Evolutionary conservation across 202 grass and related monocot species (phyloP).

Genomic region (Panicum hallii): DNA sequence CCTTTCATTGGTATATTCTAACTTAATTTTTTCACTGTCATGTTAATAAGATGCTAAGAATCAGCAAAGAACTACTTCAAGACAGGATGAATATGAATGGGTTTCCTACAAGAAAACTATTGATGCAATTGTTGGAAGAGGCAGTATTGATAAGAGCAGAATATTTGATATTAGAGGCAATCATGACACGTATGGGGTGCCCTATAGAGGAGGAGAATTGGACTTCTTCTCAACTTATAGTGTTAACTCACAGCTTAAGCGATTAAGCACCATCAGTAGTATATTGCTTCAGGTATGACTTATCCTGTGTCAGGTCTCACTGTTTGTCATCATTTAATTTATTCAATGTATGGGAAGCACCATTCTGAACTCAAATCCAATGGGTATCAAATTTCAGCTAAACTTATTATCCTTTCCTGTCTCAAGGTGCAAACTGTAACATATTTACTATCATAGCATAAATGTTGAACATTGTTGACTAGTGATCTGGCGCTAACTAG

Average conservation of each 20-base stretch:
- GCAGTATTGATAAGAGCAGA: constrained; percentile 64
- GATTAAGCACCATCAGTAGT: constrained; percentile 65
- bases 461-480: constrained; percentile 25
- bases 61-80: constrained; percentile 65
- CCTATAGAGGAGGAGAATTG: constrained; percentile 64
- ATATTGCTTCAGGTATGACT: constrained; percentile 85
- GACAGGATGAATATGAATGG: constrained; percentile 85
- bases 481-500: constrained; percentile 13
- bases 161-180: constrained; percentile 99
- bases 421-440: constrained; percentile 21
- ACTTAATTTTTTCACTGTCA: constrained; percentile 22
- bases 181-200: constrained; percentile 96
- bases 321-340: constrained; percentile 25
- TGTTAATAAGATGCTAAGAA: constrained; percentile 82
- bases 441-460: constrained; percentile 40
- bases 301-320: background rate
- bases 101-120: constrained; percentile 67
- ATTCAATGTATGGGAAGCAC: background rate
- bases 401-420: background rate
- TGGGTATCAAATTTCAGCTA: background rate
- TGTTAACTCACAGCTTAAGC: constrained; percentile 67
- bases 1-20: constrained; percentile 11
- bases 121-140: constrained; percentile 60
- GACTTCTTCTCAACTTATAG: constrained; percentile 87
- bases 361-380: background rate